Evolutionary conservation across 129 eudicot genomes (phyloP), one percentile per base, ranked within the genome.

Genomic region (Gnaphalium uliginosum): DNA sequence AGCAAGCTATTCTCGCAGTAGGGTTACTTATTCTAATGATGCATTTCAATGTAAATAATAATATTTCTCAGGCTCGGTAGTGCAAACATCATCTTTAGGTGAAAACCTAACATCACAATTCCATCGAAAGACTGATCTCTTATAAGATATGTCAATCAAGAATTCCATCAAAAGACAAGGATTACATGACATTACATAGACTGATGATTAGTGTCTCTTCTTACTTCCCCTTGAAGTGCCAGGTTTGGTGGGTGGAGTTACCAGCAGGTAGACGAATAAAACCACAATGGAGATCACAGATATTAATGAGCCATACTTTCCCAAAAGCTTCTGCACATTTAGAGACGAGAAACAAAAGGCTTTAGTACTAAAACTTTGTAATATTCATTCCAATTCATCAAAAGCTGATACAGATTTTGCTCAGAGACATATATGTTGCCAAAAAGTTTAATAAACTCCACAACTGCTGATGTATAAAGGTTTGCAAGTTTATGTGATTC

Each of bases 211-310:
- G 25, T 75, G 69, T 69, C 30, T 68, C 75, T 77, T 77, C 81
- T 57, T 77, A 59, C 61, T 68, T 68, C 81, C 95, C 86, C 88
- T 93, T 59, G 88, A 87, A 71, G 85, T 90, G 74, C 84, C 57
- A 27, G 96, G 86, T 68, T 88, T 88, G n/a, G 96, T 76, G 56
- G 97, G 96, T 65, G 98, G 98, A 71, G 83, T 80, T 41, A 88
- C 97, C 63, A 94, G 83, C 75, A 90, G 72, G 92, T 90, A 90
- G 24, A 94, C 74, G 57, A 94, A 94, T 83, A 90, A 15, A 18
- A 83, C 84, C 69, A 94, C 96, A 17, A 88, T 66, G 14, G 91
- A 81, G 56, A 87, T 83, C 37, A 94, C 97, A 1, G 98, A 88
- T 43, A 90, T 59, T 24, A 88, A 78, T 24, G 98, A 87, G 2